Base-by-base conservation (phyloP, 2,329 filamentous ascomycete genomes). In the Pleoardoris graminearum region DNA sequence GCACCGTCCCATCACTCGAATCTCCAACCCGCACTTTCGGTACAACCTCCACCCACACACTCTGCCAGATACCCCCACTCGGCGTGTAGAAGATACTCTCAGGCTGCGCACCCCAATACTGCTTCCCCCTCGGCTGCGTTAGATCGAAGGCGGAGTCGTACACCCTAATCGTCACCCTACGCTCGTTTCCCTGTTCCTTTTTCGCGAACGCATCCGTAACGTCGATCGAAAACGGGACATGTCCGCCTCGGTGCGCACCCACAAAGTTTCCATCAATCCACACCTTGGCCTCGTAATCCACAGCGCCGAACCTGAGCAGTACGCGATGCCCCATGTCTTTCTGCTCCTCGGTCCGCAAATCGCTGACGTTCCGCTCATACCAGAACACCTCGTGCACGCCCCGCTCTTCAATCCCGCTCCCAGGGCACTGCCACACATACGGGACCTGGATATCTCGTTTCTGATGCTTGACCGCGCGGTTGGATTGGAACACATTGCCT, bases 351-450 rank as follows among this genome's bases (percentile, higher is more conserved):
- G 67, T 73, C 33, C 83, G 79, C 44, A 81, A 71, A 58, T 86
- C 83, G 1, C 60, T 59, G 46, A 86, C 74, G 16, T 47, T 58
- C 6, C 75, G 78, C 69, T 87, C 82, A 61, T 88, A 88, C 85
- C 85, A 88, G 7, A 88, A 66, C 3, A 88, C 82, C 67, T 88
- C 84, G 63, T 88, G 86, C 2, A 84, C 83, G 44, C 80, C 82
- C 48, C 79, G 79, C 29, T 86, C 80, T 54, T 82, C 77, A 58
- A 88, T 82, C 1, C 84, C 84, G 0, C 85, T 87, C 0, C 85
- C 85, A 0, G 80, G 80, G 4, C 81, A 79, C 65, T 88, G 86
- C 61, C 87, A 88, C 1, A 83, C 85, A 58, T 82, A 89, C 0
- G 85, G 85, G 0, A 88, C 84, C 30, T 79, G 75, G 55, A 88